phyloP scores from a whole-genome alignment of 2,329 filamentous ascomycete genomes.

The Ascochyta pisi region DNA sequence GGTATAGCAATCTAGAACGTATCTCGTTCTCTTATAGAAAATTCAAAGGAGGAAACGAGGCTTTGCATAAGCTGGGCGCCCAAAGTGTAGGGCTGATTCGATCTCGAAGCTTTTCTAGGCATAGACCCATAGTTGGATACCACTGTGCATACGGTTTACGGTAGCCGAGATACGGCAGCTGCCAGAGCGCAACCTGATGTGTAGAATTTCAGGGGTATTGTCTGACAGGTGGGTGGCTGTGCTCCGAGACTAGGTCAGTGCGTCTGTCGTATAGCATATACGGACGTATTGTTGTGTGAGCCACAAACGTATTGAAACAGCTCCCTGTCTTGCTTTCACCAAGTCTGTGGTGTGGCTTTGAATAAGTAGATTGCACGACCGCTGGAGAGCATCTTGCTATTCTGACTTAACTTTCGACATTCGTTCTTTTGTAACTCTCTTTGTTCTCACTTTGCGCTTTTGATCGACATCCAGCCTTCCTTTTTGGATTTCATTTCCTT shows the following conservation, averaged over 20 bases:
- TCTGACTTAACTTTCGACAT: background rate
- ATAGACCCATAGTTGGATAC: background rate
- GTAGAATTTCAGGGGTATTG: background rate
- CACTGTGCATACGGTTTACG: conserved; percentile 7
- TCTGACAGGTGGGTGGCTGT: conserved; percentile 12
- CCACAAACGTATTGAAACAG: background rate
- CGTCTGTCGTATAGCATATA: conserved; percentile 16
- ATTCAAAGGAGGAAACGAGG: too few relatives aligned
- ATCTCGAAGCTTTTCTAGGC: too few relatives aligned
- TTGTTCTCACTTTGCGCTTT: background rate
- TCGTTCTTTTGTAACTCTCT: background rate
- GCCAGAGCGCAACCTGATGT: background rate
- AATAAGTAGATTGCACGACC: background rate
- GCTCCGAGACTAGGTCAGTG: conserved; percentile 11
- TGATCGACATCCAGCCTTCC: background rate
- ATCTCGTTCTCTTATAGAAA: too few relatives aligned
- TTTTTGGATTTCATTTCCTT: background rate
- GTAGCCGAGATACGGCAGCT: background rate
- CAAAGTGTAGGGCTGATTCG: too few relatives aligned
- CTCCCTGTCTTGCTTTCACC: background rate
- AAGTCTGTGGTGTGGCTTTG: background rate
- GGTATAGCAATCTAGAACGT: too few relatives aligned
- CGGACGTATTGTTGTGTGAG: conserved; percentile 13
- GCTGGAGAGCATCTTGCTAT: background rate
- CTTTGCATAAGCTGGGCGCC: too few relatives aligned